Evolutionary conservation across 116 monocot genomes (phyloP).

Genomic region (Trichopus zeylanicus): DNA sequence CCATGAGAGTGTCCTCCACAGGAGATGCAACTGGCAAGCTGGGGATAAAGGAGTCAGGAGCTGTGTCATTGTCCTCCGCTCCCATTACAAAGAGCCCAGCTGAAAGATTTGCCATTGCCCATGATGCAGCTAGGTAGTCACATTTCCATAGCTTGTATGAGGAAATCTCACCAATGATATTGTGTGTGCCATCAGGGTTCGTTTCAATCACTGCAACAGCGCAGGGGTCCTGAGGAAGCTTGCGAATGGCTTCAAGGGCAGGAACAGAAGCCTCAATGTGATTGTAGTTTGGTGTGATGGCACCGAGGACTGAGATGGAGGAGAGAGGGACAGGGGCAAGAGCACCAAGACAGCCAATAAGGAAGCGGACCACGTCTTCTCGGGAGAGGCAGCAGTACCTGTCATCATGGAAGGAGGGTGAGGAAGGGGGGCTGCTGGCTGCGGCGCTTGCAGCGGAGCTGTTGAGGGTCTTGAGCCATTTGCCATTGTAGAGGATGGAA

Average conservation of each 20-base stretch:
- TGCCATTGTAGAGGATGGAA: conserved; percentile 75
- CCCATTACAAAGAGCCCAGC: conserved; percentile 86
- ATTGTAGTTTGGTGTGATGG: conserved; percentile 32
- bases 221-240: conserved; percentile 54
- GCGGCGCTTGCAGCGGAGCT: conserved; percentile 8
- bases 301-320: conserved; percentile 55
- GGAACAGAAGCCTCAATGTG: conserved; percentile 49
- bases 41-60: conserved; percentile 13
- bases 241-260: conserved; percentile 46
- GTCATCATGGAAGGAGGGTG: conserved; percentile 13
- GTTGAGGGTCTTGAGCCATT: conserved; percentile 67
- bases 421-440: conserved; percentile 3
- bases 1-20: conserved; percentile 11
- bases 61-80: conserved; percentile 36
- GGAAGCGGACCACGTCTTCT: conserved; percentile 79
- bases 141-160: conserved; percentile 88
- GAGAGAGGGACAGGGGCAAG: conserved; percentile 78
- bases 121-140: conserved; percentile 65
- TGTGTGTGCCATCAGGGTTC: conserved; percentile 40
- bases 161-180: conserved; percentile 89
- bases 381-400: conserved; percentile 82
- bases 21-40: conserved; percentile 15
- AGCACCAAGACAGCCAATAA: conserved; percentile 84
- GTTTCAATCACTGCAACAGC: conserved; percentile 65
- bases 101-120: conserved; percentile 82